phyloP scores from a whole-genome alignment of 208 protist species.

The Trichomonas vaginalis region DNA sequence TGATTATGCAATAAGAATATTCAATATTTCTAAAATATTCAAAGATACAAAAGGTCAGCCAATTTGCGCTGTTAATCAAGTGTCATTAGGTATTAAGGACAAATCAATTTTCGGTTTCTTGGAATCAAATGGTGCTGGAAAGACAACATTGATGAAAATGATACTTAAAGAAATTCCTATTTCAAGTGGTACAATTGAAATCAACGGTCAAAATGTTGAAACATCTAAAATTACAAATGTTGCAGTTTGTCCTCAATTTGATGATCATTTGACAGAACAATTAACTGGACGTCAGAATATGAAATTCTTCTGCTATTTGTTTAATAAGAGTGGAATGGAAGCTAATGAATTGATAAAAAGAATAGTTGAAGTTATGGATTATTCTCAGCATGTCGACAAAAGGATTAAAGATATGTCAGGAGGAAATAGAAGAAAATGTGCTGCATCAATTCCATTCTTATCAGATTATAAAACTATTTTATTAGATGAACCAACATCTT shows the following conservation, averaged over 20 bases:
- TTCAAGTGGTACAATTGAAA: constrained; percentile 14
- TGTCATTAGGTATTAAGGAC: background rate
- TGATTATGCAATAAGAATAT: background rate
- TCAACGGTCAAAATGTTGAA: background rate
- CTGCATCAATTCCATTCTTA: background rate
- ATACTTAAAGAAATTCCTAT: constrained; percentile 1
- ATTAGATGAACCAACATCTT: constrained; percentile 13
- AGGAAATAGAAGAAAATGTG: background rate
- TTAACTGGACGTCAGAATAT: background rate
- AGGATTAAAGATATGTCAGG: background rate
- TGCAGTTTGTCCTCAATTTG: background rate
- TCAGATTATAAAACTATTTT: background rate
- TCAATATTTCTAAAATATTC: background rate
- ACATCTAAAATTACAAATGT: background rate
- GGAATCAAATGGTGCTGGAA: constrained; percentile 33
- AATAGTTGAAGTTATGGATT: background rate
- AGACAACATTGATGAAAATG: constrained; percentile 31
- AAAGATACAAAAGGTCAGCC: background rate
- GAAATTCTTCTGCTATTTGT: background rate
- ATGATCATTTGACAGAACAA: background rate
- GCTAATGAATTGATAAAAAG: background rate
- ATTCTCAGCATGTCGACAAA: background rate
- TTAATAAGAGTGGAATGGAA: background rate
- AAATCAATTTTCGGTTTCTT: constrained; percentile 22
- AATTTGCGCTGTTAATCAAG: background rate